Conservation (phyloP, 768 basidiomycete species). For the Krasilnikovozyma curviuscula region DNA sequence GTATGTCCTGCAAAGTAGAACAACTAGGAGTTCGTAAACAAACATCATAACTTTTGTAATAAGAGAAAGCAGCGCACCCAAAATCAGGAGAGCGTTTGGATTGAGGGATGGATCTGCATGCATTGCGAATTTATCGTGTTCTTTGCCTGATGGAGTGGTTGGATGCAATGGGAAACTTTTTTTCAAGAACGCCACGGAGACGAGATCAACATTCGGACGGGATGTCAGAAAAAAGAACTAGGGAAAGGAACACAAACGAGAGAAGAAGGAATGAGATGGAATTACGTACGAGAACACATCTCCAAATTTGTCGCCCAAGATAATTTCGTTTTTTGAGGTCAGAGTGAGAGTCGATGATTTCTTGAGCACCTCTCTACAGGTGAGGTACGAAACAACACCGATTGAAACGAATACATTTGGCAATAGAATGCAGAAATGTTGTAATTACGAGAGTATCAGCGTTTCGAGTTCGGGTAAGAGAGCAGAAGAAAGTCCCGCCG, state of each 20-base stretch:
- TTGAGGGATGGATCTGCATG: constrained; percentile 23
- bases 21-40: not conserved
- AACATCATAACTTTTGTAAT: not conserved
- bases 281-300: constrained; percentile 57
- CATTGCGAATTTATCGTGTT: constrained; percentile 15
- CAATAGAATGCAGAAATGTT: not conserved
- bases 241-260: not conserved
- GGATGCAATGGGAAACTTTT: constrained; percentile 29
- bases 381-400: constrained; percentile 4
- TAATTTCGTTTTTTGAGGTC: constrained; percentile 43
- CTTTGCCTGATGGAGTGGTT: constrained; percentile 34
- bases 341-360: constrained; percentile 53
- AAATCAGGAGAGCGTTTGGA: constrained; percentile 21
- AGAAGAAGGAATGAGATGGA: not conserved
- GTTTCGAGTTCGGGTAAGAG: constrained; percentile 13
- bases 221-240: too few species aligned
- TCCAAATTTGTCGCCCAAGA: constrained; percentile 86
- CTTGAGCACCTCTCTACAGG: constrained; percentile 56
- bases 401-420: not conserved
- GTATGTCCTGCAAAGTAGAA: constrained; percentile 46
- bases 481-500: not conserved
- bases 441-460: not conserved
- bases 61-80: constrained; percentile 4
- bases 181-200: not conserved
- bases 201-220: not conserved